Evolutionary conservation across 2,329 filamentous ascomycete genomes (phyloP), one percentile per base, ranked within the genome.

Genomic region (Aspergillus floridensis): DNA sequence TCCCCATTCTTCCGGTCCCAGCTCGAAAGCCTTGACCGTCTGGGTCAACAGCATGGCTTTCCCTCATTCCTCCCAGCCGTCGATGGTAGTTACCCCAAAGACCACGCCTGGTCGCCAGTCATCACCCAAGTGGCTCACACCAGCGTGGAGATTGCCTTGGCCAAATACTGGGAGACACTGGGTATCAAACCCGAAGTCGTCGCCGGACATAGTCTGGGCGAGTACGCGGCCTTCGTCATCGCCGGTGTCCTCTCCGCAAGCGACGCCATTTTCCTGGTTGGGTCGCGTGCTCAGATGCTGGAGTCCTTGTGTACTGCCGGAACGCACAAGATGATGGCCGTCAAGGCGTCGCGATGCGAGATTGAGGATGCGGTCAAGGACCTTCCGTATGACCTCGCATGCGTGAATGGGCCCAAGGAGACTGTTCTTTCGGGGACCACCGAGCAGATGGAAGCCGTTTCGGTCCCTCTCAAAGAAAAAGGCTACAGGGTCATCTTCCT

Each of bases 371-470:
- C 31, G 4, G 2, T 24, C 10, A 49, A 21, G 4, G 35, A 32
- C 5, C 32, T 35, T 1, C 32, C 32, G 32, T 67, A 77, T 47
- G 81, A 84, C 66, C 76, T 86, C 59, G 88, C 91, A 12, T 95
- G 91, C 77, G 83, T 92, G 71, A 96, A 96, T 66, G 86, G 88
- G 0, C 87, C 88, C 0, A 81, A 86, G 56, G 89, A 92, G 70
- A 92, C 87, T 6, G 91, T 95, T 1, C 80, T 95, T 21, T 85
- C 85, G 62, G 77, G 84, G 11, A 82, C 81, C 50, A 79, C 85
- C 44, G 80, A 75, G 16, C 69, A 88, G 60, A 85, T 90, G 53
- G 79, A 84, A 77, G 78, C 5, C 77, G 80, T 73, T 56, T 73
- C 82, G 8, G 68, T 77, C 24, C 67, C 2, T 64, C 79, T 89